Base-by-base conservation (phyloP, 441 rosid genomes). In the Populus hybrid region DNA sequence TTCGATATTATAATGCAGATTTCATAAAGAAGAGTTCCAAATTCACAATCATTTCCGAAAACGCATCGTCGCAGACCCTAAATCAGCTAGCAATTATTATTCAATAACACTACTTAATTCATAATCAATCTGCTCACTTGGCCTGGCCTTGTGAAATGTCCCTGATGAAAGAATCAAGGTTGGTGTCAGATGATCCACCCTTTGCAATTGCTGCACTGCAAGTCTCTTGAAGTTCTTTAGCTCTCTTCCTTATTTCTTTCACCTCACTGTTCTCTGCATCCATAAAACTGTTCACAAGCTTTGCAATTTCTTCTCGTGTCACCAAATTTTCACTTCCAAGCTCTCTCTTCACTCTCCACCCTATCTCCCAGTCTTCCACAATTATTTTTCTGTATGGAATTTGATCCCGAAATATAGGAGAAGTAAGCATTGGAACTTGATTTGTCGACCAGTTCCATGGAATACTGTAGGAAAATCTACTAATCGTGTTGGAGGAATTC, bases 381-480 rank as follows among this genome's bases (percentile, higher is more conserved):
- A 90, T 77, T 26, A 69, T 72, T 77, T 88, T 87, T 10, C 81
- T 75, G 5, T 84, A 81, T n/a, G 75, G 14, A 34, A 11, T 2
- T 72, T 89, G 93, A 78, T 90, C 92, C 79, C 68, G 18, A 70
- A 65, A n/a, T 50, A 85, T 21, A 0, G 92, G 90, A 71, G 78
- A 90, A 1, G 79, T 72, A 20, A 89, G 81, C 76, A 87, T 53
- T 0, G 91, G 87, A 63, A 85, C 81, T 0, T n/a, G n/a, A n/a
- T n/a, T 20, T 61, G 26, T 9, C 72, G 65, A 20, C 66, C 66
- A 64, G 11, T 38, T 70, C 18, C 3, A 73, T 50, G 83, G 83
- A 18, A 85, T 36, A 69, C 80, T 23, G 85, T 74, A 23, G 87
- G 84, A n/a, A 88, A 79, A 38, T 89, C 81, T 0, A 61, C 79